Evolutionary conservation across 805 yeast genomes (phyloP).

Genomic region (Myxozyma sirexii): DNA sequence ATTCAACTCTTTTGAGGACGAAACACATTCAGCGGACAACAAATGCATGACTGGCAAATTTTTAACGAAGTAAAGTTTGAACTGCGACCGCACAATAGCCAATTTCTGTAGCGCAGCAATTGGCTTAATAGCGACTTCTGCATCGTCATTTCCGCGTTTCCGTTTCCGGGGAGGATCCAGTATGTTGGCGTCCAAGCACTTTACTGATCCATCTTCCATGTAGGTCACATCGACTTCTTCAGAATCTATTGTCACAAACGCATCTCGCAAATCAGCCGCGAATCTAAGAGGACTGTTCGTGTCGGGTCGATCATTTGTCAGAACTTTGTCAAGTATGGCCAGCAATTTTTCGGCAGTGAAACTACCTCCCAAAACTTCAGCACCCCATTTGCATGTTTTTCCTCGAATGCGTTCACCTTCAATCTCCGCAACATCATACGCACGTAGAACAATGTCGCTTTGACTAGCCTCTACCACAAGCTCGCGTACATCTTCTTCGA

Average conservation of each 20-base stretch:
- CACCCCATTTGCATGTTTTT: constrained; percentile 22
- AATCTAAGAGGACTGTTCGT: constrained; percentile 5
- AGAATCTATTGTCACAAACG: constrained; percentile 4
- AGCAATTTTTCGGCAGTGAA: constrained; percentile 10
- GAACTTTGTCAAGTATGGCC: constrained; percentile 6
- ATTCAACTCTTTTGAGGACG: constrained; percentile 12
- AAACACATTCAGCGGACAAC: constrained; percentile 8
- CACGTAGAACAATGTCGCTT: constrained; percentile 13
- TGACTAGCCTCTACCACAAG: constrained; percentile 18
- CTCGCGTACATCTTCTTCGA: constrained; percentile 18
- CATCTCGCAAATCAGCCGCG: constrained; percentile 14
- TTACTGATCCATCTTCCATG: constrained; percentile 15
- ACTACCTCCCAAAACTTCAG: constrained; percentile 4
- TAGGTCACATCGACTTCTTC: not conserved
- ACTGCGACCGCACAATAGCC: constrained; percentile 13
- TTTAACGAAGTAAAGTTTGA: constrained; percentile 4
- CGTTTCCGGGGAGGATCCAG: not conserved
- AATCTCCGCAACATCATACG: constrained; percentile 12
- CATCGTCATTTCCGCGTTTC: not conserved
- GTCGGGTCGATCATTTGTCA: not conserved
- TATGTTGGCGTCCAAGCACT: not conserved
- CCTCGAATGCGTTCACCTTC: not conserved
- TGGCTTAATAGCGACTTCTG: not conserved
- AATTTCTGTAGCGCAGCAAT: not conserved
- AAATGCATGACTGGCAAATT: constrained; percentile 8